phyloP scores from a whole-genome alignment of 2,329 filamentous ascomycete species.

The Calycina marina region DNA sequence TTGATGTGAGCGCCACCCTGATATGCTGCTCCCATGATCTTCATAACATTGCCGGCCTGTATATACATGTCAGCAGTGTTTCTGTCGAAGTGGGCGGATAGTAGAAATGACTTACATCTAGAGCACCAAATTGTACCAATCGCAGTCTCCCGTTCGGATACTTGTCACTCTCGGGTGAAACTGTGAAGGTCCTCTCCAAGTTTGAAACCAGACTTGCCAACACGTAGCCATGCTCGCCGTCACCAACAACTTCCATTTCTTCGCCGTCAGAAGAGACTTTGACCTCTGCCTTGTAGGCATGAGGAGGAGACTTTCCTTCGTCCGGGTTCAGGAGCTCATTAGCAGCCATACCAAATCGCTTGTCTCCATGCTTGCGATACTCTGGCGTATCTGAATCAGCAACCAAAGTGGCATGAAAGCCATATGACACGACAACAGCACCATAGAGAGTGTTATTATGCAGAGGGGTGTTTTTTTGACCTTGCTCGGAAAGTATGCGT shows the following conservation, averaged over 20 bases:
- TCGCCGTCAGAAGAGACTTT: slow-evolving; percentile 20
- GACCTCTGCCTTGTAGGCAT: slow-evolving; percentile 40
- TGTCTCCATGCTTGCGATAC: slow-evolving; percentile 62
- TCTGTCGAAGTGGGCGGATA: not conserved
- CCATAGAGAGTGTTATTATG: slow-evolving; percentile 38
- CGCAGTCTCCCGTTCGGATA: slow-evolving; percentile 58
- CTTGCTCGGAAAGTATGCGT: slow-evolving; percentile 26
- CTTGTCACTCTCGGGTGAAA: slow-evolving; percentile 55
- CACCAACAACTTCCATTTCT: slow-evolving; percentile 21
- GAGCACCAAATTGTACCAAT: slow-evolving; percentile 60
- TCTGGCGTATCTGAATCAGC: slow-evolving; percentile 78
- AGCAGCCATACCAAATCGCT: slow-evolving; percentile 76
- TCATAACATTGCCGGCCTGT: slow-evolving; percentile 45
- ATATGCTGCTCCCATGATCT: slow-evolving; percentile 57
- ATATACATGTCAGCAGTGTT: not conserved
- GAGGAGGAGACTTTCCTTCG: slow-evolving; percentile 31
- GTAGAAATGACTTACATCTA: slow-evolving; percentile 36
- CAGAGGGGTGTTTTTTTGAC: slow-evolving; percentile 14
- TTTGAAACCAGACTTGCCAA: slow-evolving; percentile 65
- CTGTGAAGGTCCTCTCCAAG: slow-evolving; percentile 67
- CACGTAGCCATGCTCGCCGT: slow-evolving; percentile 55
- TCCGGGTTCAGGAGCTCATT: slow-evolving; percentile 51
- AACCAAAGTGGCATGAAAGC: slow-evolving; percentile 76
- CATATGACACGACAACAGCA: slow-evolving; percentile 79
- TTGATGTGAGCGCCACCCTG: slow-evolving; percentile 39